These are phyloP conservation scores for Aspergillus olivimuriae DNA, from an alignment of 495 filamentous ascomycete genomes.

Conservation along the genomic window DNA sequence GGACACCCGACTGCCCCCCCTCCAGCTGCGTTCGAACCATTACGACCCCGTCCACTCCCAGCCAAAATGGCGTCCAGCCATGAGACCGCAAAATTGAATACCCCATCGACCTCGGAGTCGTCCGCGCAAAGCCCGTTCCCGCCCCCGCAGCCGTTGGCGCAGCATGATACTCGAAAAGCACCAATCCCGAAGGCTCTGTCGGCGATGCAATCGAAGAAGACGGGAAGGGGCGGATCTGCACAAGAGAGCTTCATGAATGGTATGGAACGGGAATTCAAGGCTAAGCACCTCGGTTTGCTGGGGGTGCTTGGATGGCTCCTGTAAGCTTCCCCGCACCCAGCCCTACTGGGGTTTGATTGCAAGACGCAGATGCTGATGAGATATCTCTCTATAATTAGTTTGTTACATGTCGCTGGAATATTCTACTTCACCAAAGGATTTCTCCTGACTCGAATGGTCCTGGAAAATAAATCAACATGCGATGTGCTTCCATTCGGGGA, in stretches of 20 bases:
- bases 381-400: constrained; percentile 31
- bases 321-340: constrained; percentile 21
- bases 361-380: background rate
- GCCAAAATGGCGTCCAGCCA: too few species aligned
- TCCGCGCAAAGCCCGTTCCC: too few species aligned
- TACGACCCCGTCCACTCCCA: too few species aligned
- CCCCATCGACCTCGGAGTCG: too few species aligned
- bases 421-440: constrained; percentile 96
- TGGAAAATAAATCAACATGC: constrained; percentile 84
- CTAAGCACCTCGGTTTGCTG: constrained; percentile 34
- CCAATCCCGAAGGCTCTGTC: constrained; percentile 12
- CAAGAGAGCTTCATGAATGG: constrained; percentile 18
- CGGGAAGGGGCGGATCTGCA: constrained; percentile 2
- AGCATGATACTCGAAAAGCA: constrained; percentile 7
- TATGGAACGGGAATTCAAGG: constrained; percentile 36
- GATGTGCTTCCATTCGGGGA: constrained; percentile 58
- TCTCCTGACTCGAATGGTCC: constrained; percentile 83
- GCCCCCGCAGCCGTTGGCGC: constrained; percentile 3
- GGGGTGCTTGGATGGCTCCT: constrained; percentile 39
- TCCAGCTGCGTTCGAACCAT: constrained; percentile 1
- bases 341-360: background rate
- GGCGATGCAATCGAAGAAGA: constrained; percentile 16
- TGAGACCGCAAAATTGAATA: too few species aligned
- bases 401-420: constrained; percentile 74
- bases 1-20: constrained; percentile 2